Evolutionary conservation across 495 filamentous ascomycete genomes (phyloP).

Genomic region (Penicillium verhagenii): DNA sequence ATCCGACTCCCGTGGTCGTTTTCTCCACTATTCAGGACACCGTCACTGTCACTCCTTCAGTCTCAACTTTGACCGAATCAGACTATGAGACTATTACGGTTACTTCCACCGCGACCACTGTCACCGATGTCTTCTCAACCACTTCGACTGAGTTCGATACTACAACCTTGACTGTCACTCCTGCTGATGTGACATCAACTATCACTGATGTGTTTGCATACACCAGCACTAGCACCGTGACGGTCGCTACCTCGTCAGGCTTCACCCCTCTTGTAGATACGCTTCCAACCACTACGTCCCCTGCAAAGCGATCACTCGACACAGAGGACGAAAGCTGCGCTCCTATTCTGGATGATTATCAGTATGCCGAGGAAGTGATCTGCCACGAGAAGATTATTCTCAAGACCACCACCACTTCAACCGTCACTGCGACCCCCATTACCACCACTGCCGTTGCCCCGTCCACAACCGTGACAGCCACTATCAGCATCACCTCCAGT

Average conservation of each 20-base stretch:
- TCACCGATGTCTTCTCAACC: slow-evolving; percentile 8
- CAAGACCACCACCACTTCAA: slow-evolving; percentile 4
- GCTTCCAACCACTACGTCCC: background rate
- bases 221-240: slow-evolving; percentile 3
- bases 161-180: slow-evolving; percentile 8
- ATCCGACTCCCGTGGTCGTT: slow-evolving; percentile 1
- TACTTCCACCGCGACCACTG: background rate
- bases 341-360: slow-evolving; percentile 1
- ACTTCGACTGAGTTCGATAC: no score
- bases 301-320: background rate
- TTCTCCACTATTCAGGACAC: slow-evolving; percentile 2
- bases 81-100: slow-evolving; percentile 7
- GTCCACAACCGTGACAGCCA: slow-evolving; percentile 5
- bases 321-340: background rate
- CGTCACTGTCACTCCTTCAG: slow-evolving; percentile 1
- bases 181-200: background rate
- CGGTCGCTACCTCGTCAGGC: background rate
- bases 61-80: background rate
- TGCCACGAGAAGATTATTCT: slow-evolving; percentile 8
- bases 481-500: slow-evolving; percentile 3
- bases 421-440: background rate
- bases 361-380: slow-evolving; percentile 2
- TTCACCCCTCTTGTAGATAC: slow-evolving; percentile 6
- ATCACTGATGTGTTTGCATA: background rate
- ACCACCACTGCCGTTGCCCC: slow-evolving; percentile 1